Evolutionary conservation across 352 stramenopile genomes (phyloP).

Genomic region (Phytophthora citricola): DNA sequence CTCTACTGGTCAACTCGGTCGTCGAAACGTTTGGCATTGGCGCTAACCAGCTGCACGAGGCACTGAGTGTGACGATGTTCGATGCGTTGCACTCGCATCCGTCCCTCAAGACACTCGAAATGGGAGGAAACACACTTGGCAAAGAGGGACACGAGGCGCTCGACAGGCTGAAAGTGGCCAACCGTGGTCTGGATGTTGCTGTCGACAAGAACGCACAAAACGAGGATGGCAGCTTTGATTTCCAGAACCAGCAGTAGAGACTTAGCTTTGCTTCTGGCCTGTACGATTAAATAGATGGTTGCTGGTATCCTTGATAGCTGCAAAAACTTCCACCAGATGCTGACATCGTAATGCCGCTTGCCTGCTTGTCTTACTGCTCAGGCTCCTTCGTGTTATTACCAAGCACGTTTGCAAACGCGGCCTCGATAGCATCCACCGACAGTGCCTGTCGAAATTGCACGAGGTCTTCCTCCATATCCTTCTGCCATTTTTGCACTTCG

Average conservation of each 20-base stretch:
- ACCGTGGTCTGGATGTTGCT: slow-evolving; percentile 71
- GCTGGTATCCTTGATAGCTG: slow-evolving; percentile 27
- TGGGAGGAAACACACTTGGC: slow-evolving; percentile 84
- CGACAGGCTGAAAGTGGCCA: slow-evolving; percentile 62
- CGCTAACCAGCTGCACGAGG: slow-evolving; percentile 73
- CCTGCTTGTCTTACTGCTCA: slow-evolving; percentile 8
- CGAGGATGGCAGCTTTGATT: slow-evolving; percentile 64
- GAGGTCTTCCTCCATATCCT: slow-evolving; percentile 76
- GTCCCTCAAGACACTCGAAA: slow-evolving; percentile 81
- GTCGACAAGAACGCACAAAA: slow-evolving; percentile 84
- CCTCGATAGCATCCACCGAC: slow-evolving; percentile 58
- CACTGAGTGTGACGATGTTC: slow-evolving; percentile 68
- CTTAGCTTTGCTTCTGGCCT: slow-evolving; percentile 17
- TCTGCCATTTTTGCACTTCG: slow-evolving; percentile 77
- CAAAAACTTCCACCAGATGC: slow-evolving; percentile 6
- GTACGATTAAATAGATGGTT: slow-evolving; percentile 42
- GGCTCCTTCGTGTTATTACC: slow-evolving; percentile 37
- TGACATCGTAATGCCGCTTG: slow-evolving; percentile 7
- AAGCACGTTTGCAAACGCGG: slow-evolving; percentile 49
- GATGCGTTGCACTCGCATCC: slow-evolving; percentile 65
- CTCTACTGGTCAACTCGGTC: slow-evolving; percentile 54
- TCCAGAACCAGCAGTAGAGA: slow-evolving; percentile 35
- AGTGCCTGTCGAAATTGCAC: slow-evolving; percentile 67
- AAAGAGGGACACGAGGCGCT: slow-evolving; percentile 70
- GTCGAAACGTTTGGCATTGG: slow-evolving; percentile 74